Percentiles rank a stretch among this genome's conserved stretches.
Conservation (phyloP, 768 basidiomycete genomes). For the Butyriboletus loyo region DNA sequence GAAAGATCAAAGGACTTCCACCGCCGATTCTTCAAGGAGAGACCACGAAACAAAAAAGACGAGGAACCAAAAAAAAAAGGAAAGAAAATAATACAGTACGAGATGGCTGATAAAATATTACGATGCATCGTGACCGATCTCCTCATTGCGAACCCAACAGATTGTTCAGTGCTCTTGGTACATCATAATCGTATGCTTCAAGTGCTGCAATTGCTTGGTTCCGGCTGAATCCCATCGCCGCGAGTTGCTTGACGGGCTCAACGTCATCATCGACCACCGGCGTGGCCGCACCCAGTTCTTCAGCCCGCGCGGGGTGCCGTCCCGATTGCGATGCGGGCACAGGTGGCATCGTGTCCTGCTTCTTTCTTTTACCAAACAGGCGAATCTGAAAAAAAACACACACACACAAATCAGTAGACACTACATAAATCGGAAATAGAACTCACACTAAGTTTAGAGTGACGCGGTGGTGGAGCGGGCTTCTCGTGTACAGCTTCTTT, state of each 20-base stretch:
- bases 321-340: constrained; percentile 32
- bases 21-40: constrained; percentile 14
- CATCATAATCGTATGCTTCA: constrained; percentile 81
- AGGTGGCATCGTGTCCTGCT: constrained; percentile 50
- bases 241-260: constrained; percentile 73
- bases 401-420: constrained; percentile 4
- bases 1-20: constrained; percentile 17
- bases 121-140: constrained; percentile 3
- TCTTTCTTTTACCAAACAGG: constrained; percentile 75
- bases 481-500: constrained; percentile 55
- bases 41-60: neutral
- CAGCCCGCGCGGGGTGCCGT: constrained; percentile 42
- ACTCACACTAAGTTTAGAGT: constrained; percentile 78
- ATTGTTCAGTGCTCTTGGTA: constrained; percentile 74
- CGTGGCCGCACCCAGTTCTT: constrained; percentile 41
- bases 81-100: constrained; percentile 14
- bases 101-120: constrained; percentile 19
- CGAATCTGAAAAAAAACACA: constrained; percentile 52
- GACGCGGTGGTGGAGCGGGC: constrained; percentile 50
- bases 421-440: neutral
- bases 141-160: constrained; percentile 45
- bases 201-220: constrained; percentile 78
- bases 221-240: constrained; percentile 89
- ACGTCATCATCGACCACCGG: constrained; percentile 69
- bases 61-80: neutral